Evolutionary conservation across 495 filamentous ascomycete species (phyloP).

Genomic region (Trichoderma virens): DNA sequence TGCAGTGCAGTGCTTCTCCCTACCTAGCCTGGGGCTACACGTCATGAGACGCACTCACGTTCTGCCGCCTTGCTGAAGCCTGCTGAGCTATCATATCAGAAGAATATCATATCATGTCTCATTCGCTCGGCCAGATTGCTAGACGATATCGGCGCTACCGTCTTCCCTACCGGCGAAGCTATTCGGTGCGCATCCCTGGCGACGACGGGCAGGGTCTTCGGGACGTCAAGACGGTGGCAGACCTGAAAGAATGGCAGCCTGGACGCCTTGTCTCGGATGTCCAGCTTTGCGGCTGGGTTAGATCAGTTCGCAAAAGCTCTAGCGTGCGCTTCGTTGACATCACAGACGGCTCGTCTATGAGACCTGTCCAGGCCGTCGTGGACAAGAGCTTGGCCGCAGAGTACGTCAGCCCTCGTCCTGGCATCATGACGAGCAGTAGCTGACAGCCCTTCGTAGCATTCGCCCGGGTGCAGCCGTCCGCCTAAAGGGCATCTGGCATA

Average conservation of each 20-base stretch:
- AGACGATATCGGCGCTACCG: background rate
- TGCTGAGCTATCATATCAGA: background rate
- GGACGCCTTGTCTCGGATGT: slow-evolving; percentile 18
- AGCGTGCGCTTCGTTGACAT: slow-evolving; percentile 72
- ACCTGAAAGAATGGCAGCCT: slow-evolving; percentile 2
- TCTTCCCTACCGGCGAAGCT: background rate
- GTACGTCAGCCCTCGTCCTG: slow-evolving; percentile 44
- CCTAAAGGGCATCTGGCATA: slow-evolving; percentile 57
- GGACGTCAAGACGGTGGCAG: slow-evolving; percentile 17
- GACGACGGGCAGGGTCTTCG: slow-evolving; percentile 15
- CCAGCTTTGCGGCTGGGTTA: slow-evolving; percentile 67
- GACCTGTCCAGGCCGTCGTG: slow-evolving; percentile 75
- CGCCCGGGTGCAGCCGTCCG: slow-evolving; percentile 72
- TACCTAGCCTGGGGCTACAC: background rate
- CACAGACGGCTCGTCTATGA: slow-evolving; percentile 76
- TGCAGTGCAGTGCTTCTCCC: background rate
- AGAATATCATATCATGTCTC: background rate
- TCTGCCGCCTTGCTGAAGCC: background rate
- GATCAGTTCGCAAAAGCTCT: slow-evolving; percentile 83
- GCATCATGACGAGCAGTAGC: slow-evolving; percentile 1
- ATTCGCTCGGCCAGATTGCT: background rate
- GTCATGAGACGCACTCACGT: slow-evolving; percentile 4
- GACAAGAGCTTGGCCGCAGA: slow-evolving; percentile 65
- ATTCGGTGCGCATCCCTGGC: slow-evolving; percentile 13
- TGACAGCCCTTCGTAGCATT: slow-evolving; percentile 47